Conservation (phyloP, 768 basidiomycete genomes). For the Xerocomellus chrysenteron region DNA sequence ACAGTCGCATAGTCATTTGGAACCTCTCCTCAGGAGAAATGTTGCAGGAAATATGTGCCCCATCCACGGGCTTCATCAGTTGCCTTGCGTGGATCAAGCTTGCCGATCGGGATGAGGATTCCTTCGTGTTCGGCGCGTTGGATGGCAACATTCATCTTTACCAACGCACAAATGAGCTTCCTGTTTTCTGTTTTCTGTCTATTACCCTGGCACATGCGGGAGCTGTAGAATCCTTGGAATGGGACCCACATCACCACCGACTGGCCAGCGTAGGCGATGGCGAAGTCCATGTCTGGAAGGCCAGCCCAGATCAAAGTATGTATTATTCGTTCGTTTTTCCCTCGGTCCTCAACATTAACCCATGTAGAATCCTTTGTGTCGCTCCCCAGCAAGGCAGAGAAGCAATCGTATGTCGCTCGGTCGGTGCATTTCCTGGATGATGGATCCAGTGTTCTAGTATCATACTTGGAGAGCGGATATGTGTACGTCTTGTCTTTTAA, state of each 20-base stretch:
- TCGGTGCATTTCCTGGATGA: not conserved
- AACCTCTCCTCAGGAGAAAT: no score
- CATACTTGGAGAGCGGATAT: conserved; percentile 2
- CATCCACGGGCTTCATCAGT: not conserved
- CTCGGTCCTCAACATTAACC: no score
- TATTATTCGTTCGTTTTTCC: no score
- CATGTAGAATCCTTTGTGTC: not conserved
- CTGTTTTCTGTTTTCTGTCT: not conserved
- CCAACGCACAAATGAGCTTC: no score
- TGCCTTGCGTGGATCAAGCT: not conserved
- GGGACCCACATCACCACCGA: not conserved
- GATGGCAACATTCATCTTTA: no score
- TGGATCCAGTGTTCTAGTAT: not conserved
- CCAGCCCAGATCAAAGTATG: not conserved
- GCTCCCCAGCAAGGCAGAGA: not conserved
- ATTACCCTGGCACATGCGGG: not conserved
- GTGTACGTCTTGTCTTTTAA: not conserved
- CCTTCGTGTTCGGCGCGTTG: not conserved
- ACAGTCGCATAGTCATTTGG: no score
- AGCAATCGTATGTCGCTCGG: not conserved
- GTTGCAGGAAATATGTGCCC: not conserved
- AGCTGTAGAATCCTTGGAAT: not conserved
- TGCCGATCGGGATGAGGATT: not conserved
- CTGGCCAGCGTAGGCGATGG: not conserved
- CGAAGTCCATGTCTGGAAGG: not conserved